Evolutionary conservation across 176 grass and related monocot species (phyloP).

Genomic region (Bothriochloa decipiens): DNA sequence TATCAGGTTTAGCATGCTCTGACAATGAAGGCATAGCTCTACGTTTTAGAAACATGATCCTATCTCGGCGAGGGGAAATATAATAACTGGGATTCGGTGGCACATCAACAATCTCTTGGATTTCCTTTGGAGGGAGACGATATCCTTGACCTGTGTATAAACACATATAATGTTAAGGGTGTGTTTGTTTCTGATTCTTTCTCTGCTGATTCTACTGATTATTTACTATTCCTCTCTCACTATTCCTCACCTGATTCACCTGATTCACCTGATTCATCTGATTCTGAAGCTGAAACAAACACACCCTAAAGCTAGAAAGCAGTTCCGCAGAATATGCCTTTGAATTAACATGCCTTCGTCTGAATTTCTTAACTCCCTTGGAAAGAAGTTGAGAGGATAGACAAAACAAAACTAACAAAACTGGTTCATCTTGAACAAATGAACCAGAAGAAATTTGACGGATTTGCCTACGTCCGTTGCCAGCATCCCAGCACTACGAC

Average conservation of each 20-base stretch:
- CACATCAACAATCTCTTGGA: constrained; percentile 76
- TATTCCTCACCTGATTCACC: too few species aligned
- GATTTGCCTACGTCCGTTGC: not conserved
- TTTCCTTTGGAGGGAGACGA: constrained; percentile 68
- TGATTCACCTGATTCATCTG: too few species aligned
- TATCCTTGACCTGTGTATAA: constrained; percentile 40
- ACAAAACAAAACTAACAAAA: not conserved
- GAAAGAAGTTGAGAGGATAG: not conserved
- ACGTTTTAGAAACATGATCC: constrained; percentile 75
- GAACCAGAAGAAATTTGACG: too few species aligned
- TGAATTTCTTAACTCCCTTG: not conserved
- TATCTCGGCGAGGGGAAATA: constrained; percentile 75
- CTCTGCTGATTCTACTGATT: too few species aligned
- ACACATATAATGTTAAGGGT: too few species aligned
- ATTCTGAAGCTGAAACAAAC: too few species aligned
- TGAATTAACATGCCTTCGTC: not conserved
- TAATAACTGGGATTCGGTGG: constrained; percentile 67
- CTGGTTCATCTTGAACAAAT: too few species aligned
- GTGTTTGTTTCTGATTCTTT: too few species aligned
- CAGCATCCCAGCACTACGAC: not conserved
- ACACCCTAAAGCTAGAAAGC: not conserved
- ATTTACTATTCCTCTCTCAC: too few species aligned
- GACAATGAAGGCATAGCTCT: constrained; percentile 67
- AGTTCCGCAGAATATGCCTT: not conserved
- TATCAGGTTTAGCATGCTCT: constrained; percentile 74